A percentile compares a stretch with the other conserved stretches of the same genome.
These are phyloP conservation scores for Carnegiea gigantea DNA, from an alignment of 179 eudicot genomes.

Conservation along the genomic window DNA sequence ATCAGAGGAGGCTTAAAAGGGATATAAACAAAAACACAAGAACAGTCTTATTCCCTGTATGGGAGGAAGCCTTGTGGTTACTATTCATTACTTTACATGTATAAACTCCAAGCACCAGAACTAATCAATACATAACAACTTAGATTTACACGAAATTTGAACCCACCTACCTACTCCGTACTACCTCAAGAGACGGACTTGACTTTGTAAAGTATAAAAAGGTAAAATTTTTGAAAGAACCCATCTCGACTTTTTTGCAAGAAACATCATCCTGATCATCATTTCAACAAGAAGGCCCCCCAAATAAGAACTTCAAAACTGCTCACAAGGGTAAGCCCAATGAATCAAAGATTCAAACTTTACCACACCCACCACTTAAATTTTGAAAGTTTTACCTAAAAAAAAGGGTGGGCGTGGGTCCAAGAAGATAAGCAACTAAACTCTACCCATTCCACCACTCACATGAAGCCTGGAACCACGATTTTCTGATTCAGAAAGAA, in stretches of 20 bases:
- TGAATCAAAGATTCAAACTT: slow-evolving; percentile 25
- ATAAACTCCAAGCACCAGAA: neutral
- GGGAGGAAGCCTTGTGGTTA: neutral
- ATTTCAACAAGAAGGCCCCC: neutral
- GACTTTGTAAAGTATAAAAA: too few species aligned
- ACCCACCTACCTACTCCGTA: too few species aligned
- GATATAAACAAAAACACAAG: neutral
- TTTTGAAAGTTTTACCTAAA: neutral
- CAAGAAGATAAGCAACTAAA: slow-evolving; percentile 26
- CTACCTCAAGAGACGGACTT: neutral
- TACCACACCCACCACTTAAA: slow-evolving; percentile 22
- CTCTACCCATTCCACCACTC: slow-evolving; percentile 27
- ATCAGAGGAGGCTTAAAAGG: neutral
- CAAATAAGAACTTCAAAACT: neutral
- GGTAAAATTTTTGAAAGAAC: neutral
- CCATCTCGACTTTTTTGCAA: neutral
- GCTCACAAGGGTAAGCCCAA: neutral
- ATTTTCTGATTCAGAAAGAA: neutral
- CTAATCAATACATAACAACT: neutral
- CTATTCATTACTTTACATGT: neutral
- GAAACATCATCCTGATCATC: neutral
- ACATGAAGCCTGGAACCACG: slow-evolving; percentile 30
- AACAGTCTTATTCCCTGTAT: neutral
- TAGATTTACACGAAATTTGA: neutral
- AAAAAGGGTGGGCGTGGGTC: slow-evolving; percentile 23